These are phyloP conservation scores for Russula dissimulans DNA, from an alignment of 768 basidiomycete genomes.

Conservation along the genomic window DNA sequence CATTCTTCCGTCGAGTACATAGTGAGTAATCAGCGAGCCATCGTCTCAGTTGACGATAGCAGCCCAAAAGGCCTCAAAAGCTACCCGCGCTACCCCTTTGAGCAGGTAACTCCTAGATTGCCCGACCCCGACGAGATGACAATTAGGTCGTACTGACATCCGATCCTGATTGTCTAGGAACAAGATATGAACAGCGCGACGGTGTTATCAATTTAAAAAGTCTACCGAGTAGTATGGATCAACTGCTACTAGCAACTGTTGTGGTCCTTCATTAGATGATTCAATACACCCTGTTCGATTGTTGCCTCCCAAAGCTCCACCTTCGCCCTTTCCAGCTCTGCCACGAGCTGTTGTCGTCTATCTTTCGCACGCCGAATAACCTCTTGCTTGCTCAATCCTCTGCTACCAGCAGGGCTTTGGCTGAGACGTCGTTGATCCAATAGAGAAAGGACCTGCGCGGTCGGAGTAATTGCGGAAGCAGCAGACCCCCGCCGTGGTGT, in stretches of 20 bases:
- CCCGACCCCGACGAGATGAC: too few relatives aligned
- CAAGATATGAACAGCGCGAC: not conserved
- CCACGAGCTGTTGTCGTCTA: slow-evolving; percentile 40
- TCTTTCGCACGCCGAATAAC: slow-evolving; percentile 46
- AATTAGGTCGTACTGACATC: too few relatives aligned
- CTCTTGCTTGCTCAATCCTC: slow-evolving; percentile 31
- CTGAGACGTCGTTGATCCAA: slow-evolving; percentile 18
- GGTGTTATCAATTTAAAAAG: not conserved
- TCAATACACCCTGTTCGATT: slow-evolving; percentile 57
- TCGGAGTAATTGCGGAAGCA: not conserved
- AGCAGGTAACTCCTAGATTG: too few relatives aligned
- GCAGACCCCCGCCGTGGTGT: not conserved
- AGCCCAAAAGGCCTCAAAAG: too few relatives aligned
- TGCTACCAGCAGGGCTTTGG: slow-evolving; percentile 2
- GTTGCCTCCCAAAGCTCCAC: slow-evolving; percentile 66
- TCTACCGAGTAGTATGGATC: not conserved
- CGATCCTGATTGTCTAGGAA: too few relatives aligned
- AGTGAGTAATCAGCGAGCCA: too few relatives aligned
- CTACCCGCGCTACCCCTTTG: too few relatives aligned
- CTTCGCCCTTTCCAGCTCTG: slow-evolving; percentile 51
- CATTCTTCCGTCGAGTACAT: too few relatives aligned
- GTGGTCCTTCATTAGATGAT: slow-evolving; percentile 35
- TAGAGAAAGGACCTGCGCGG: slow-evolving; percentile 17
- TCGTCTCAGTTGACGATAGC: too few relatives aligned
- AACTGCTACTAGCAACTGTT: not conserved